Evolutionary conservation across 306 rosid species (phyloP), one percentile per base, ranked within the genome.

Genomic region (Pyrus pyrifolia): DNA sequence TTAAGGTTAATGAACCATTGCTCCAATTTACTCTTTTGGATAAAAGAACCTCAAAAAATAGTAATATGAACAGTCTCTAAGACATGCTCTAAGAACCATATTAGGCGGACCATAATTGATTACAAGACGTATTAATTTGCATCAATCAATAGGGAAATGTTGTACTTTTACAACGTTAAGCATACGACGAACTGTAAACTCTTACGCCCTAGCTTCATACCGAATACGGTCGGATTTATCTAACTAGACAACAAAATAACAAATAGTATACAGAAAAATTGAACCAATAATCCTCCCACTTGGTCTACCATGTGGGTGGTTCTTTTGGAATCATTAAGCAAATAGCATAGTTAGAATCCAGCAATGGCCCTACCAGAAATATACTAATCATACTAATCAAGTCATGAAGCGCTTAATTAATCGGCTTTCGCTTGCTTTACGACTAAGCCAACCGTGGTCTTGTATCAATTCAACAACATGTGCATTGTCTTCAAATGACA

Each of bases 401-500:
- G 44, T 38, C 33, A 76, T 10, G 25, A 53, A 27, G 66, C 6
- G 15, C 33, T 38, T 15, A 29, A 62, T 46, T 29, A 74, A 62
- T 74, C 78, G 0, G 11, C 46, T 25, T n/a, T 19, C 31, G 13
- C 44, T 74, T 29, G 70, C 70, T 31, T 45, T 11, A 11, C 5
- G 70, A 46, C 70, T 31, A 74, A 61, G 78, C 78, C 78, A 42
- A 73, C 52, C 52, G 80, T n/a, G 14, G 52, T 11, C 31, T 35
- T 29, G 8, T n/a, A 64, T 46, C 49, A 64, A 49, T 19, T 23
- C 69, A 79, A 73, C 38, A 64, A 73, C 51, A 64, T 42, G 2
- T 73, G 68, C 49, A 40, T 40, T 40, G 52, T 31, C 73, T 79
- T 71, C 62, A 79, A 79, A 61, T 9, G 68, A 40, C 49, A 75